phyloP scores from a whole-genome alignment of 2,329 filamentous ascomycete genomes.

The Mycosphaerella arachidis region DNA sequence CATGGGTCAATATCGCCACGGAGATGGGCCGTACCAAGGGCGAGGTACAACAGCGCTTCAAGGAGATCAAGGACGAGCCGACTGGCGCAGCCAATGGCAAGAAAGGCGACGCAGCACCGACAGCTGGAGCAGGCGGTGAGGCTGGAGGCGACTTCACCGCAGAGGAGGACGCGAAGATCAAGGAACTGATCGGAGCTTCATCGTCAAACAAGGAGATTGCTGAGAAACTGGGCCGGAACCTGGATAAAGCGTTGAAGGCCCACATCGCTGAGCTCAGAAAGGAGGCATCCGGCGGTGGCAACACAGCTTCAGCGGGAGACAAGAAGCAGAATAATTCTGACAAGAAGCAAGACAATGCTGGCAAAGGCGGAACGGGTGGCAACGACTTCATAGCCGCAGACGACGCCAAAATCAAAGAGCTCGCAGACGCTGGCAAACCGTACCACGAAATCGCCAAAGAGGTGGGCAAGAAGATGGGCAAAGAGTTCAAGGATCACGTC shows the following conservation, averaged over 20 bases:
- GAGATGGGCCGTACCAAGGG: conserved; percentile 6
- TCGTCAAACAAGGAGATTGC: conserved; percentile 33
- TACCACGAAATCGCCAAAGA: conserved; percentile 11
- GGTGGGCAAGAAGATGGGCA: conserved; percentile 5
- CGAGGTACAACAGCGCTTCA: conserved; percentile 12
- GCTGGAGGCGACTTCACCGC: conserved; percentile 22
- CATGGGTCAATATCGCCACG: conserved; percentile 14
- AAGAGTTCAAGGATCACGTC: conserved; percentile 9
- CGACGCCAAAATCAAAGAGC: conserved; percentile 19
- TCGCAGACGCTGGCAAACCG: not conserved
- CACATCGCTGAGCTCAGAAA: conserved; percentile 37
- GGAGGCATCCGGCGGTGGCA: not conserved
- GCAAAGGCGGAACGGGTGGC: conserved; percentile 6
- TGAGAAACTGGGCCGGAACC: conserved; percentile 27
- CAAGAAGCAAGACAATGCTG: conserved; percentile 5
- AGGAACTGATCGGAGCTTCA: conserved; percentile 33
- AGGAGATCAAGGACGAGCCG: conserved; percentile 12
- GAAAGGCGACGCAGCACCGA: conserved; percentile 3
- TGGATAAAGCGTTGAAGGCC: conserved; percentile 13
- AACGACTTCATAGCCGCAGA: conserved; percentile 17
- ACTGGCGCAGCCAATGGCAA: not conserved
- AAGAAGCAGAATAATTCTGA: conserved; percentile 6
- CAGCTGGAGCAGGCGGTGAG: not conserved
- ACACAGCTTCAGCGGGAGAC: not conserved
- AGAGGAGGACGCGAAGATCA: conserved; percentile 39